Conservation (phyloP, 345 rosid species). For the Murraya paniculata region DNA sequence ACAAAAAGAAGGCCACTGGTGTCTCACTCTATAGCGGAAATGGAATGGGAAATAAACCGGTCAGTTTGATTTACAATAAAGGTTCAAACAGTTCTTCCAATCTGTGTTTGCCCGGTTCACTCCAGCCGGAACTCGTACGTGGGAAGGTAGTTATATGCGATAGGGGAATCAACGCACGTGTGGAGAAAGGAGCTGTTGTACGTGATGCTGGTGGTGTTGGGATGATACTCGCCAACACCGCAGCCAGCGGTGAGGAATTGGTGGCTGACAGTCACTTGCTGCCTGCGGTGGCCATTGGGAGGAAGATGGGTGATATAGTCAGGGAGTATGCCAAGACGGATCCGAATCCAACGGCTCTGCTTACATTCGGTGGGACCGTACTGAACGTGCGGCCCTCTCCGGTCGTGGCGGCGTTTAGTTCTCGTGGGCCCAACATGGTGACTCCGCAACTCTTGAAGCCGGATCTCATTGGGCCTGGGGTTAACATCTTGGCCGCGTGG, state of each 20-base stretch:
- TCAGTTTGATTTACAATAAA: slow-evolving; percentile 52
- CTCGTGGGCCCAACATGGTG: slow-evolving; percentile 79
- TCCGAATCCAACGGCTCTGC: slow-evolving; percentile 49
- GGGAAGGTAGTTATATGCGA: slow-evolving; percentile 87
- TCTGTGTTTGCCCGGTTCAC: slow-evolving; percentile 74
- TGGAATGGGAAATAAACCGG: slow-evolving; percentile 53
- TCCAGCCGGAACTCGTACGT: slow-evolving; percentile 45
- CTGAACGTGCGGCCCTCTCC: slow-evolving; percentile 68
- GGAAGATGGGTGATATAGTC: slow-evolving; percentile 54
- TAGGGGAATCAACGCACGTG: slow-evolving; percentile 70
- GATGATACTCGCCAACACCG: slow-evolving; percentile 80
- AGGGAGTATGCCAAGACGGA: slow-evolving; percentile 44
- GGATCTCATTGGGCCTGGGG: slow-evolving; percentile 88
- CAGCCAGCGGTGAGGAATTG: slow-evolving; percentile 60
- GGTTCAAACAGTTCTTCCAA: slow-evolving; percentile 40
- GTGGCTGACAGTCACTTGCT: slow-evolving; percentile 84
- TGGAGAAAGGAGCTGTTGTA: slow-evolving; percentile 78
- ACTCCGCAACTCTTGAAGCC: slow-evolving; percentile 84
- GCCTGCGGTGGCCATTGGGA: slow-evolving; percentile 73
- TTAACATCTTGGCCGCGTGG: slow-evolving; percentile 86
- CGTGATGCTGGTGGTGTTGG: slow-evolving; percentile 79
- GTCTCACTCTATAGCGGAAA: slow-evolving; percentile 75
- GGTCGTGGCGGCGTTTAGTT: slow-evolving; percentile 87
- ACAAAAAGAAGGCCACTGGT: slow-evolving; percentile 42
- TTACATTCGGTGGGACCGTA: slow-evolving; percentile 68